Evolutionary conservation across 306 rosid species (phyloP).

Genomic region (Trifolium fragiferum): DNA sequence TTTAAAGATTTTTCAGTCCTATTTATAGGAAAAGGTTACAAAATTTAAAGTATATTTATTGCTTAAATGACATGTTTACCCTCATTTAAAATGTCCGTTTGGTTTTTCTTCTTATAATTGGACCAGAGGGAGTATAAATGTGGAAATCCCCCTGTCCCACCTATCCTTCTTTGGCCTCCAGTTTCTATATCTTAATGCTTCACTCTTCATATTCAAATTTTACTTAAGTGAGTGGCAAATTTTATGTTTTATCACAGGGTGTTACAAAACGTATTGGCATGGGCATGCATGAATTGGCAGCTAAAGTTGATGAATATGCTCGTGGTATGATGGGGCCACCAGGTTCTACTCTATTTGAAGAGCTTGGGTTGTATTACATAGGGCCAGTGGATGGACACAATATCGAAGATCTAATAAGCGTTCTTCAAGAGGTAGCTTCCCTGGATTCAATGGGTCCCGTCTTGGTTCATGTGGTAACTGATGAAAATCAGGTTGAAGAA

Average conservation of each 20-base stretch:
- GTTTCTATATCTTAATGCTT: conserved; percentile 19
- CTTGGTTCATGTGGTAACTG: conserved; percentile 84
- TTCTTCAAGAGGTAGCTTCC: conserved; percentile 88
- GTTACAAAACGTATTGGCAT: conserved; percentile 87
- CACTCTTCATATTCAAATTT: conserved; percentile 25
- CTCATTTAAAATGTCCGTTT: no score
- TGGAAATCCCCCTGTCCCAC: neutral
- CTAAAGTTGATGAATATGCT: conserved; percentile 96
- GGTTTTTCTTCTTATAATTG: no score
- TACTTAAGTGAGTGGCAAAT: conserved; percentile 4
- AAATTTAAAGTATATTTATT: no score
- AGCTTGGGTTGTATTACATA: conserved; percentile 93
- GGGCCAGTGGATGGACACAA: conserved; percentile 98
- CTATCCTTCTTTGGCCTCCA: conserved; percentile 6
- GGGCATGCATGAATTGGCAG: conserved; percentile 94
- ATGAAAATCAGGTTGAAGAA: conserved; percentile 65
- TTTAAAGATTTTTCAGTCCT: no score
- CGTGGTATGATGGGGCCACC: conserved; percentile 96
- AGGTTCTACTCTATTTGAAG: conserved; percentile 95
- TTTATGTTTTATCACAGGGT: conserved; percentile 57
- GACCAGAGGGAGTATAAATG: neutral
- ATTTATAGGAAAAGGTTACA: no score
- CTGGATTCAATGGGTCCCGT: conserved; percentile 95
- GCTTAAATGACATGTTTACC: no score
- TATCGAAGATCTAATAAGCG: conserved; percentile 76